These are phyloP conservation scores for Penicillium sp. DNA, from an alignment of 2,329 filamentous ascomycete genomes.

Conservation along the genomic window DNA sequence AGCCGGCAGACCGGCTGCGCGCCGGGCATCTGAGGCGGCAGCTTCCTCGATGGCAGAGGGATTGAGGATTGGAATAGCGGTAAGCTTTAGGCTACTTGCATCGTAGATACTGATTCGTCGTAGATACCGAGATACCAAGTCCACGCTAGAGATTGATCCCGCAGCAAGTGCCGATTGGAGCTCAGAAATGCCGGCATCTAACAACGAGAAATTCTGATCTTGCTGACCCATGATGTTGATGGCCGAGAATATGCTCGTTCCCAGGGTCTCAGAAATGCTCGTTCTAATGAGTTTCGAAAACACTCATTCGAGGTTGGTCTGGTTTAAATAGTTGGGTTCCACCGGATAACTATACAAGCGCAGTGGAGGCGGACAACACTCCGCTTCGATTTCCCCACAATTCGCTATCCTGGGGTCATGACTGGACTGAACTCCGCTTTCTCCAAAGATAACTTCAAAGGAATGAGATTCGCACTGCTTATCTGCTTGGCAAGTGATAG, in stretches of 20 bases:
- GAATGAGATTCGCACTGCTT: slow-evolving; percentile 1
- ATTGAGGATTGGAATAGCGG: slow-evolving; percentile 53
- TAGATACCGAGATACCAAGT: slow-evolving; percentile 49
- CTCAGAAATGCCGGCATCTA: slow-evolving; percentile 51
- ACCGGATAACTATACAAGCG: background rate
- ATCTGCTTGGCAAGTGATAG: slow-evolving; percentile 17
- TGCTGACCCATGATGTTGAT: slow-evolving; percentile 10
- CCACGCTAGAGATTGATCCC: slow-evolving; percentile 46
- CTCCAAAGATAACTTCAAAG: background rate
- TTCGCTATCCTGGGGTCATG: background rate
- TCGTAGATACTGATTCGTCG: slow-evolving; percentile 51
- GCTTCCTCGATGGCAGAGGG: slow-evolving; percentile 49
- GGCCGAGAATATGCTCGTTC: background rate
- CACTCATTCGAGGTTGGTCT: background rate
- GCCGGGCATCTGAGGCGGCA: slow-evolving; percentile 47
- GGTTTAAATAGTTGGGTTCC: background rate
- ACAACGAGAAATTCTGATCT: slow-evolving; percentile 29
- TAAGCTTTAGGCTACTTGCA: slow-evolving; percentile 42
- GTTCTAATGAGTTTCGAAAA: background rate
- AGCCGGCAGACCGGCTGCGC: slow-evolving; percentile 37
- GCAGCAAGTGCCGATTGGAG: slow-evolving; percentile 45
- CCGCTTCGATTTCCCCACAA: background rate
- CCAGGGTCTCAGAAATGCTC: background rate
- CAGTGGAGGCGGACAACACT: slow-evolving; percentile 1
- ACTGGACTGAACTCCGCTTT: slow-evolving; percentile 5